These are phyloP conservation scores for Mycena epipterygia DNA, from an alignment of 768 basidiomycete genomes.

Conservation along the genomic window DNA sequence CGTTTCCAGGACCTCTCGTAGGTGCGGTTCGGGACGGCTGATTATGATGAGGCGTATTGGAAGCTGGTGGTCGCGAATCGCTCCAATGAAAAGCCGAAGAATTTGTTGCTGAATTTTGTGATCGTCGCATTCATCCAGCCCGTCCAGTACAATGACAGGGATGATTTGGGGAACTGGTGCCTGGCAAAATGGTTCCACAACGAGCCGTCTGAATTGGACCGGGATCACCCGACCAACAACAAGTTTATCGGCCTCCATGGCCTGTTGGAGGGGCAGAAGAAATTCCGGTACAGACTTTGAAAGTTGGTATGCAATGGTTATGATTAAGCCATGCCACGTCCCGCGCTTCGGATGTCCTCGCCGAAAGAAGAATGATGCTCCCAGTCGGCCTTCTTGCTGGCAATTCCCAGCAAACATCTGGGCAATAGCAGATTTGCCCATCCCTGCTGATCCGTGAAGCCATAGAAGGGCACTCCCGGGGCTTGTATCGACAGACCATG, in stretches of 20 bases:
- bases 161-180: background rate
- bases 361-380: slow-evolving; percentile 50
- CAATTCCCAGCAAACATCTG: slow-evolving; percentile 33
- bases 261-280: slow-evolving; percentile 14
- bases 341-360: slow-evolving; percentile 41
- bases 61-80: background rate
- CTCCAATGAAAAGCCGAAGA: background rate
- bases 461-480: slow-evolving; percentile 12
- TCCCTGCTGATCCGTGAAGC: slow-evolving; percentile 37
- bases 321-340: slow-evolving; percentile 39
- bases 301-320: slow-evolving; percentile 45
- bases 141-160: background rate
- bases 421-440: slow-evolving; percentile 38
- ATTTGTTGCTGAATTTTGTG: background rate
- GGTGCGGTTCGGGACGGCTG: slow-evolving; percentile 6
- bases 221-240: slow-evolving; percentile 20
- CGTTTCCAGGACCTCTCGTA: background rate
- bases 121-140: slow-evolving; percentile 2
- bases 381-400: slow-evolving; percentile 34
- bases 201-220: slow-evolving; percentile 30
- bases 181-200: slow-evolving; percentile 21
- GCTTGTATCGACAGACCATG: background rate
- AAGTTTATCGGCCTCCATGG: slow-evolving; percentile 22
- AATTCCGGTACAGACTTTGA: slow-evolving; percentile 17
- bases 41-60: background rate